Conservation (phyloP, 1,139 yeast genomes). For the Kodamaea plutei region DNA sequence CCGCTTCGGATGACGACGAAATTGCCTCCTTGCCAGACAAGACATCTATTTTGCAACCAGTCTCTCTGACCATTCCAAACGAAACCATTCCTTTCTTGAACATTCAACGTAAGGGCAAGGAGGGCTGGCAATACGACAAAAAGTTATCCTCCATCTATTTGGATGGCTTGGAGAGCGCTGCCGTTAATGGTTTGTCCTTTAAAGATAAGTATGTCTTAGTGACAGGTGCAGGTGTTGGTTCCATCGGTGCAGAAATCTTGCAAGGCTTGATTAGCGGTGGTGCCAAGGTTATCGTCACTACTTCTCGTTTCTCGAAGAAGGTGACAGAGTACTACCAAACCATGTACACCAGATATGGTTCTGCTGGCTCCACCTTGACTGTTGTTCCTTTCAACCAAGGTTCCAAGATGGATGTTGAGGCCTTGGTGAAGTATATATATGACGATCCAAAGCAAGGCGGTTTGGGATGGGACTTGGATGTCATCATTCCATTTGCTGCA, state of each 20-base stretch:
- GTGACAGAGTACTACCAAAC: constrained; percentile 95
- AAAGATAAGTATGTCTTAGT: constrained; percentile 84
- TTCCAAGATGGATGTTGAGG: constrained; percentile 87
- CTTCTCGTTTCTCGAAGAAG: constrained; percentile 90
- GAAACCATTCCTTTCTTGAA: constrained; percentile 95
- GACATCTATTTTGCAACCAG: constrained; percentile 67
- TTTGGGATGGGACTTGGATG: constrained; percentile 97
- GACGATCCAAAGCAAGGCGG: constrained; percentile 81
- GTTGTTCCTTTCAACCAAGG: constrained; percentile 99
- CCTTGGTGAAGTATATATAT: constrained; percentile 80
- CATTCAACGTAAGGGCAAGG: constrained; percentile 68
- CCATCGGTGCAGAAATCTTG: constrained; percentile 95
- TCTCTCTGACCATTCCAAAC: constrained; percentile 67
- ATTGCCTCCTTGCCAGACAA: constrained; percentile 78
- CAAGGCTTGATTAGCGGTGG: constrained; percentile 97
- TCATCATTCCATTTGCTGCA: constrained; percentile 95
- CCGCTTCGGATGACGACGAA: constrained; percentile 59
- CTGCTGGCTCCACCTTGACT: constrained; percentile 83
- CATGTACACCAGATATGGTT: constrained; percentile 88
- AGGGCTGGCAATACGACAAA: constrained; percentile 86
- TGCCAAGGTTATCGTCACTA: constrained; percentile 94
- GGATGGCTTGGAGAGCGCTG: constrained; percentile 89
- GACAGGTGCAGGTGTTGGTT: constrained; percentile 99
- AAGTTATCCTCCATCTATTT: constrained; percentile 72
- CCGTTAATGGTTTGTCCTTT: constrained; percentile 87